phyloP scores from a whole-genome alignment of 192 early-diverging fungal species.

The Linnemannia exigua region DNA sequence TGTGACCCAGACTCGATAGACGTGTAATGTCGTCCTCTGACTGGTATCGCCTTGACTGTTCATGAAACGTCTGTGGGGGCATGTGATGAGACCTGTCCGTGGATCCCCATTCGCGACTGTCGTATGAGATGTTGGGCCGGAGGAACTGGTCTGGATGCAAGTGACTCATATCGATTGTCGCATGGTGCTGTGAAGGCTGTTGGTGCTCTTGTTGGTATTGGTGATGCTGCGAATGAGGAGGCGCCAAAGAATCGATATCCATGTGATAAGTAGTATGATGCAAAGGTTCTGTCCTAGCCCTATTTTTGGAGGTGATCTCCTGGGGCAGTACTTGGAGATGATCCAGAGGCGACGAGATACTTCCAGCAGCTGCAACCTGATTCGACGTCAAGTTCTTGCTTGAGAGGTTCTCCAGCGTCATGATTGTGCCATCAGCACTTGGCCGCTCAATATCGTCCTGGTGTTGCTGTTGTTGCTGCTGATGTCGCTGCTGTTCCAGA shows the following conservation, averaged over 20 bases:
- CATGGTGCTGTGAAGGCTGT: background rate
- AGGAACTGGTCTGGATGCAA: background rate
- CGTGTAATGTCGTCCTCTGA: background rate
- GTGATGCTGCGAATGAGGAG: background rate
- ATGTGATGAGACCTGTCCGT: background rate
- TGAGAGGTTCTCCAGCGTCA: conserved; percentile 17
- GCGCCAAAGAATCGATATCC: background rate
- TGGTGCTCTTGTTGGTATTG: background rate
- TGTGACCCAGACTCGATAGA: background rate
- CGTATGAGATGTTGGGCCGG: background rate
- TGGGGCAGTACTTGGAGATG: background rate
- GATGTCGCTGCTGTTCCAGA: background rate
- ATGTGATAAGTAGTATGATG: background rate
- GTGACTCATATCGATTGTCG: conserved; percentile 1
- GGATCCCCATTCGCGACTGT: background rate
- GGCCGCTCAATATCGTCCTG: background rate
- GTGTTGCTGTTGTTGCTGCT: background rate
- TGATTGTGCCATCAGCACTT: background rate
- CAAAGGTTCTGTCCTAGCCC: background rate
- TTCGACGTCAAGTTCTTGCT: conserved; percentile 9
- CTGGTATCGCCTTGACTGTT: background rate
- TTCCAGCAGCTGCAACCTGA: background rate
- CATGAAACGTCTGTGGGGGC: background rate
- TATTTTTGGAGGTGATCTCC: background rate
- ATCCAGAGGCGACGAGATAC: background rate